These are phyloP conservation scores for Grigorovia jiainica DNA, from an alignment of 805 yeast genomes.

Conservation along the genomic window DNA sequence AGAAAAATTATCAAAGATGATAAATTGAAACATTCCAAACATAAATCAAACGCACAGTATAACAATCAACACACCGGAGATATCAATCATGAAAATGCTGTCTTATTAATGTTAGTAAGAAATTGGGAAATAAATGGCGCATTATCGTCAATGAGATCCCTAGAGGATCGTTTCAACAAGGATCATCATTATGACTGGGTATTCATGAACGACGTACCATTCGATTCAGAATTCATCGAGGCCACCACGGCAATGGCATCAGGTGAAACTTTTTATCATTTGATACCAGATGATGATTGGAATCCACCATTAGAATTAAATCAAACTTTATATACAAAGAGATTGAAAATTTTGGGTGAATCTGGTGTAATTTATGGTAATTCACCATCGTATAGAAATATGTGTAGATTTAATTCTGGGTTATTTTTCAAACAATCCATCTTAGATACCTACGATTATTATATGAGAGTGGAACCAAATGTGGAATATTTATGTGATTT, in stretches of 20 bases:
- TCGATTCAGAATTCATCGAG: slow-evolving; percentile 51
- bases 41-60: background rate
- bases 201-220: slow-evolving; percentile 65
- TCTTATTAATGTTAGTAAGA: slow-evolving; percentile 78
- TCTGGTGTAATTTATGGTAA: slow-evolving; percentile 54
- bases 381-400: slow-evolving; percentile 68
- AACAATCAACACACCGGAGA: background rate
- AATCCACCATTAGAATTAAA: slow-evolving; percentile 65
- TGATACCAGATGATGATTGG: slow-evolving; percentile 67
- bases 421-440: slow-evolving; percentile 75
- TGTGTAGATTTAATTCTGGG: slow-evolving; percentile 94
- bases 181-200: slow-evolving; percentile 69
- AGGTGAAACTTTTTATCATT: slow-evolving; percentile 59
- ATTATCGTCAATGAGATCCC: slow-evolving; percentile 60
- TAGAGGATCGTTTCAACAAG: slow-evolving; percentile 66
- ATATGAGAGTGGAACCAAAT: slow-evolving; percentile 93
- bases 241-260: slow-evolving; percentile 50
- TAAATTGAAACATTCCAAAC: background rate
- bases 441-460: slow-evolving; percentile 67
- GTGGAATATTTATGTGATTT: slow-evolving; percentile 84
- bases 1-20: background rate
- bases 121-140: slow-evolving; percentile 74
- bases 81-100: slow-evolving; percentile 48
- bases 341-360: slow-evolving; percentile 36
- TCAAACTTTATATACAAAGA: slow-evolving; percentile 39